Evolutionary conservation across 768 basidiomycete genomes (phyloP), one percentile per base, ranked within the genome.

Genomic region (Tephrocybe sp.): DNA sequence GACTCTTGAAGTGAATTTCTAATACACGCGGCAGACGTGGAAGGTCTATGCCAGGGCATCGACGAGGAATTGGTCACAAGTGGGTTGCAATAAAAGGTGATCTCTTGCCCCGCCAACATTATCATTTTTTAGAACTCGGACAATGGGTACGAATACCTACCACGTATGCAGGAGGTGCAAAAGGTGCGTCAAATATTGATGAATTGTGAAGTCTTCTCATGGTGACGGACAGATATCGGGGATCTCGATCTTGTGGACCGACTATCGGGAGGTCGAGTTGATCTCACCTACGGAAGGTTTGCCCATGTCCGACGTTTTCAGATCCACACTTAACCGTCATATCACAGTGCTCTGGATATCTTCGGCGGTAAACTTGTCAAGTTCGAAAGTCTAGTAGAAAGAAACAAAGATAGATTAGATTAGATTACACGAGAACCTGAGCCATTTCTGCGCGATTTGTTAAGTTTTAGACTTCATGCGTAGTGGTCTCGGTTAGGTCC

Each of bases 1-100:
- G 45, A 15, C 2, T 22, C 3, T 49, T 42, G n/a, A 25, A 94
- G 94, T 56, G 97, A 98, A 64, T 91, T 99, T 56, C 70, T 99
- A 37, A 77, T 99, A 22, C 97, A 99, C 66, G 95, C 97, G 0
- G 97, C 97, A n/a, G 97, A 98, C 57, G 94, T 99, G 8, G 97
- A 99, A 66, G 97, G 97, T 0, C 70, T 98, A 19, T 98, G 97
- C 64, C 84, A 94, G 70, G 97, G 97, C 1, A 94, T 98, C 50
- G 97, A 99, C 64, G 82, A 91, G 61, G 83, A 84, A 15, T 78
- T 99, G 3, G 95, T 98, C 2, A 55, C 68, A 53, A 84, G 94
- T 90, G 50, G 50, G 86, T 71, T 40, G 5, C 27, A 5, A 29
- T 37, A 55, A 13, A 41, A n/a, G n/a, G n/a, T n/a, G n/a, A n/a